Conservation (phyloP, 2,329 filamentous ascomycete species). For the Fusarium verticillioides region DNA sequence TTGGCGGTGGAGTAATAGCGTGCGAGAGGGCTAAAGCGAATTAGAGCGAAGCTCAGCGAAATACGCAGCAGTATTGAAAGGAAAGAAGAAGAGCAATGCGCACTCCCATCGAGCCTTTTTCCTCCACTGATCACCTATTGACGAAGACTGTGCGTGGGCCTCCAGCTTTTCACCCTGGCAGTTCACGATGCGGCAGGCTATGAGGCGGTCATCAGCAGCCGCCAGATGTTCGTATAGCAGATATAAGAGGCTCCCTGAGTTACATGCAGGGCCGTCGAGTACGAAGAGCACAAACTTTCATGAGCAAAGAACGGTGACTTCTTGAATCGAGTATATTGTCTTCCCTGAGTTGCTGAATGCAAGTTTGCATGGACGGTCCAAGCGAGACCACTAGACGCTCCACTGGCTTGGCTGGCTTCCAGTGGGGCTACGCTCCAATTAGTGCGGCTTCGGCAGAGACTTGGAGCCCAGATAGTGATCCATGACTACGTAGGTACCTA, state of each 20-base stretch:
- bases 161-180: conserved; percentile 45
- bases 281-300: neutral
- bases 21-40: conserved; percentile 45
- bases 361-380: conserved; percentile 4
- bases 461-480: neutral
- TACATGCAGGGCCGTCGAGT: neutral
- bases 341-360: conserved; percentile 6
- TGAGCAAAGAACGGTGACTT: neutral
- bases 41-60: conserved; percentile 21
- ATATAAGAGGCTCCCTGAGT: neutral
- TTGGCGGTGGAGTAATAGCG: conserved; percentile 52
- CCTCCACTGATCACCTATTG: conserved; percentile 36
- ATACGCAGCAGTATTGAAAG: neutral
- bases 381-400: conserved; percentile 6
- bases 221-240: conserved; percentile 4
- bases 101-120: conserved; percentile 48
- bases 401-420: conserved; percentile 3
- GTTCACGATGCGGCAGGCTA: conserved; percentile 32
- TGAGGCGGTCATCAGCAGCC: conserved; percentile 20
- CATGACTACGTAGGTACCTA: neutral
- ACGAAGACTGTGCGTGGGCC: conserved; percentile 36
- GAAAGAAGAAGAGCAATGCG: conserved; percentile 30
- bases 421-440: conserved; percentile 37
- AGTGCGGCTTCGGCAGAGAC: conserved; percentile 26
- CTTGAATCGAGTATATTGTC: neutral